Base-by-base conservation (phyloP, 1,284 basidiomycete genomes). In the Phylloboletellus chloephorus region DNA sequence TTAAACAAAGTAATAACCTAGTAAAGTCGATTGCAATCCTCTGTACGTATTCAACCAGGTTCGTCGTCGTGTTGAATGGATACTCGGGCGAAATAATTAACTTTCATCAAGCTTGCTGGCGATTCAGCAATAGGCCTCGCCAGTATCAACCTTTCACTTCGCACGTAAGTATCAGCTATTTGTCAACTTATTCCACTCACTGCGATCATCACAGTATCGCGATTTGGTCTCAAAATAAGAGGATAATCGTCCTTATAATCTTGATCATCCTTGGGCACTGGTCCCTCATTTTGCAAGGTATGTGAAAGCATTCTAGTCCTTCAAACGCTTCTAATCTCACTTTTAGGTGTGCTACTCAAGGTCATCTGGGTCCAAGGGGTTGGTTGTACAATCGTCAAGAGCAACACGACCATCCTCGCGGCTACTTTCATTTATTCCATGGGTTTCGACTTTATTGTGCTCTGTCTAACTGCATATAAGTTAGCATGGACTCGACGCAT, bases 341-440 rank as follows among this genome's bases (percentile, higher is more conserved):
- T 37, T 33, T 10, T 22, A 71, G 69, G 70, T 20, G 60, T 70
- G 2, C 50, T 69, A 4, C 52, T 72, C 3, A 65, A 63, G 38
- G 67, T 66, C 1, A 42, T 43, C 2, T 71, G 65, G 65, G 43
- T 63, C 16, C 52, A 55, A 11, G 53, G 52, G n/a, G 30, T 46
- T 17, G 66, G 65, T 0, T 71, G 69, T 47, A 55, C 54, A 1
- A 68, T 69, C 39, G 42, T 56, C 25, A 31, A 60, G 25, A 68
- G 66, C 8, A 65, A 66, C 47, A 69, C 60, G 39, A 69, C 60
- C 8, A 51, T 67, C 34, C 64, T 71, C 25, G 64, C 67, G 4
- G 65, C 64, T 8, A 68, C 64, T 1, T 71, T 71, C 38, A 67
- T 71, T 41, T 72, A 72, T 52, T 65, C 69, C 29, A 74, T 73